Percentiles rank a stretch among this genome's conserved stretches.
phyloP scores from a whole-genome alignment of 2,329 filamentous ascomycete genomes.

The Podosphaera xanthii region DNA sequence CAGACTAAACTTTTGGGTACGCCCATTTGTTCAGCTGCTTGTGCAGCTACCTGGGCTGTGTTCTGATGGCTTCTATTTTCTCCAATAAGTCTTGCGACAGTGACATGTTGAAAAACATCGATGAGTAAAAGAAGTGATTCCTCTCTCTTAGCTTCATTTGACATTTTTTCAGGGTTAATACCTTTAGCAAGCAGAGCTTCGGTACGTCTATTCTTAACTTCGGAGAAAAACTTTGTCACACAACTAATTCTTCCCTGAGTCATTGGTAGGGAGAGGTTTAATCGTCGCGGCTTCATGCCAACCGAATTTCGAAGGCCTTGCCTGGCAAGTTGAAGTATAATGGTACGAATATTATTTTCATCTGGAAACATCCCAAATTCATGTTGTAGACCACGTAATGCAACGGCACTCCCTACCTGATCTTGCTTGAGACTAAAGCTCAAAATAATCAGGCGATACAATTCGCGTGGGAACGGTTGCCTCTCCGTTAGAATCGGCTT shows the following conservation, averaged over 20 bases:
- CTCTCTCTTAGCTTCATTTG: conserved; percentile 11
- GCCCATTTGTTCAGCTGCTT: conserved; percentile 10
- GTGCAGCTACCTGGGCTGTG: conserved; percentile 1
- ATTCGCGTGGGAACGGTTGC: conserved; percentile 21
- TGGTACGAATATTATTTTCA: conserved; percentile 22
- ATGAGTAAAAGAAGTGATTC: conserved; percentile 14
- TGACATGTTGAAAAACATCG: conserved; percentile 12
- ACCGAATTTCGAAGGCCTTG: conserved; percentile 15
- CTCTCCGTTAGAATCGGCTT: conserved; percentile 4
- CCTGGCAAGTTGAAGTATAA: conserved; percentile 26
- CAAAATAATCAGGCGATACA: conserved; percentile 28
- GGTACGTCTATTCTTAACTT: conserved; percentile 17
- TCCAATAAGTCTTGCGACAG: conserved; percentile 4
- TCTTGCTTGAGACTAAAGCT: conserved; percentile 27
- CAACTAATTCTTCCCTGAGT: conserved; percentile 22
- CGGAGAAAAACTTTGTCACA: conserved; percentile 22
- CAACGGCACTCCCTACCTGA: conserved; percentile 24
- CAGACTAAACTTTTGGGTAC: conserved; percentile 8
- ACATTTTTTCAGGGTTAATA: conserved; percentile 11
- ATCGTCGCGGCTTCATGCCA: conserved; percentile 15
- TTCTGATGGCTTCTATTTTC: conserved; percentile 2
- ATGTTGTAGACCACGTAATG: conserved; percentile 22
- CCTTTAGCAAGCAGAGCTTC: conserved; percentile 11
- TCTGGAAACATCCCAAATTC: conserved; percentile 23
- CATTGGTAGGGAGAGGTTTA: conserved; percentile 18